A percentile compares a stretch with the other conserved stretches of the same genome.
Evolutionary conservation across 305 asterid species (phyloP).

Genomic region (Rubia peregrina): DNA sequence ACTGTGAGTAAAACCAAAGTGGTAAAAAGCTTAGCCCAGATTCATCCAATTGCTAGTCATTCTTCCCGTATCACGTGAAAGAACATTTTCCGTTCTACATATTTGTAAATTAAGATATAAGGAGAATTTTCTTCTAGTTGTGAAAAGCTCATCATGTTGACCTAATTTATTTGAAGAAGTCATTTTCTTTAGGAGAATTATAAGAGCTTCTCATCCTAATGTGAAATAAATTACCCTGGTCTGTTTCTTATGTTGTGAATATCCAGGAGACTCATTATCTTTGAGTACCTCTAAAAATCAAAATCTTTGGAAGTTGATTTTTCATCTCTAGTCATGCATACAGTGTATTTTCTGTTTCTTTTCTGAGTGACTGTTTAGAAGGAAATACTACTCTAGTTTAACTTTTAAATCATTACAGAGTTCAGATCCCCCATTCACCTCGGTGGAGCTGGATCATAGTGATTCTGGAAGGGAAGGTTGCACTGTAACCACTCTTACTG

Average conservation of each 20-base stretch:
- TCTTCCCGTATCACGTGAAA: constrained; percentile 1
- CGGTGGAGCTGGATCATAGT: constrained; percentile 98
- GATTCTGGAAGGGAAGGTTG: constrained; percentile 99
- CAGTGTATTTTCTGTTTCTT: not conserved
- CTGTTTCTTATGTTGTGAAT: not conserved
- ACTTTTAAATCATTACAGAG: constrained; percentile 54
- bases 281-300: not conserved
- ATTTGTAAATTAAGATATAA: not conserved
- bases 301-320: not conserved
- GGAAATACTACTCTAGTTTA: constrained; percentile 20
- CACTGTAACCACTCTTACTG: constrained; percentile 96
- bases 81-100: not conserved
- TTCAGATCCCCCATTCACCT: constrained; percentile 97
- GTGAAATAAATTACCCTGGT: not conserved
- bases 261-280: not conserved
- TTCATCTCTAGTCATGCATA: not conserved
- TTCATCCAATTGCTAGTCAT: not conserved
- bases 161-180: not conserved
- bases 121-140: not conserved
- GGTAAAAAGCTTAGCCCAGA: not conserved
- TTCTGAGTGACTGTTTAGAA: not conserved
- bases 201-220: not conserved
- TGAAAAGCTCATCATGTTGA: not conserved
- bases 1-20: not conserved
- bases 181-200: not conserved